Percentiles rank a stretch among this genome's conserved stretches.
Conservation (phyloP, 148 eudicot species). For the Vaccinium myrtillus region DNA sequence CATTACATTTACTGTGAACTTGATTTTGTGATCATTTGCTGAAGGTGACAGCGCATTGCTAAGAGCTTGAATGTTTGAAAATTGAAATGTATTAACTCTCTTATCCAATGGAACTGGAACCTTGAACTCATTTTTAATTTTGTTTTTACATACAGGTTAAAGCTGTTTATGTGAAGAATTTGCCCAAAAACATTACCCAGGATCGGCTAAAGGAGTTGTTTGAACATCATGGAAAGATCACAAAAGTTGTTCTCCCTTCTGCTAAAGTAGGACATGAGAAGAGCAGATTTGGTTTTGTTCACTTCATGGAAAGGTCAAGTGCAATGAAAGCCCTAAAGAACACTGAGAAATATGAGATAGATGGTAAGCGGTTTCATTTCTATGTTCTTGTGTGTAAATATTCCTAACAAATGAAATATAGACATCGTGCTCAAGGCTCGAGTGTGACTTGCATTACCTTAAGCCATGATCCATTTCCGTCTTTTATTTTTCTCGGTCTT, state of each 20-base stretch:
- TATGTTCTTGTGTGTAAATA: background rate
- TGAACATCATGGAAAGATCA: constrained; percentile 80
- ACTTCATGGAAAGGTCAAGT: constrained; percentile 78
- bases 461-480: background rate
- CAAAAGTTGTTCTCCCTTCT: constrained; percentile 84
- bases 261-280: constrained; percentile 91
- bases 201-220: constrained; percentile 67
- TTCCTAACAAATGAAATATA: background rate
- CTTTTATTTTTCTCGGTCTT: background rate
- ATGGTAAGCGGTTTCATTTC: constrained; percentile 47
- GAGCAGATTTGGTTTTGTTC: constrained; percentile 94
- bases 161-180: constrained; percentile 85
- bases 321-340: constrained; percentile 74
- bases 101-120: background rate
- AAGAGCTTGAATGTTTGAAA: background rate
- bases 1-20: background rate
- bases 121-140: constrained; percentile 5
- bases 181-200: constrained; percentile 73
- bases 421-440: background rate
- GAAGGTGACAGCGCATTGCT: background rate
- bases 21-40: background rate
- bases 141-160: constrained; percentile 56
- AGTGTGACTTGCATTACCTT: constrained; percentile 7
- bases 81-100: background rate
- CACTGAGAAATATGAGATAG: constrained; percentile 82